Base-by-base conservation (phyloP, 1,139 yeast species). In the Arxiozyma heterogenica region DNA sequence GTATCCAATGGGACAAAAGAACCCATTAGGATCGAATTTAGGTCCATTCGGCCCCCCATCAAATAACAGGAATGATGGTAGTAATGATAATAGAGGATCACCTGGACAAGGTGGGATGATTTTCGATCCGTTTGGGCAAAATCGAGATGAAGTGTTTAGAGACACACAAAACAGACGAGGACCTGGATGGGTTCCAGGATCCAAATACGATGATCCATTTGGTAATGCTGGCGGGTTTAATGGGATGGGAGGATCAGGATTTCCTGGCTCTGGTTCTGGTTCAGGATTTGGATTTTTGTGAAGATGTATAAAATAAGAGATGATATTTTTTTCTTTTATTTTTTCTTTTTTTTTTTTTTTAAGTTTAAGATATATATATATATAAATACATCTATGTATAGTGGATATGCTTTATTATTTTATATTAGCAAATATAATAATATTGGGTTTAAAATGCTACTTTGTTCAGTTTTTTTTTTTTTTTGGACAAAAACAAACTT, bases 101-200 rank as follows among this genome's bases (percentile, higher is more conserved):
- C 53, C 51, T 0, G 49, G 54, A 8, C 61, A 59, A 44, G 72
- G 73, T 12, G 78, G 78, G 1, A 75, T 75, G 78, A 57, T 61
- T 9, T 64, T 66, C 53, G 71, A 68, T 53, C 72, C 72, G 3
- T 45, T 68, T 59, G 53, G 54, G 18, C 25, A 43, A 12, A 56
- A 63, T 47, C 57, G 64, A 49, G 60, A 57, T 44, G 58, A 59
- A 22, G 59, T 64, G 12, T 57, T 59, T 45, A 57, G 49, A 44
- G 58, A 57, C 27, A 58, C 59, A 12, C 57, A 58, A 42, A 52
- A 54, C 27, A 53, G 52, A 22, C 57, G 62, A n/a, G 62, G 65
- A 2, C 69, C 71, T 5, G 72, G 70, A 2, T 68, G 64, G 53
- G 70, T 73, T 15, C 75, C 75, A 1, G 76, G 76, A 1, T 66